Evolutionary conservation across 1,284 basidiomycete genomes (phyloP), one percentile per base, ranked within the genome.

Genomic region (Trichosporon faecale): DNA sequence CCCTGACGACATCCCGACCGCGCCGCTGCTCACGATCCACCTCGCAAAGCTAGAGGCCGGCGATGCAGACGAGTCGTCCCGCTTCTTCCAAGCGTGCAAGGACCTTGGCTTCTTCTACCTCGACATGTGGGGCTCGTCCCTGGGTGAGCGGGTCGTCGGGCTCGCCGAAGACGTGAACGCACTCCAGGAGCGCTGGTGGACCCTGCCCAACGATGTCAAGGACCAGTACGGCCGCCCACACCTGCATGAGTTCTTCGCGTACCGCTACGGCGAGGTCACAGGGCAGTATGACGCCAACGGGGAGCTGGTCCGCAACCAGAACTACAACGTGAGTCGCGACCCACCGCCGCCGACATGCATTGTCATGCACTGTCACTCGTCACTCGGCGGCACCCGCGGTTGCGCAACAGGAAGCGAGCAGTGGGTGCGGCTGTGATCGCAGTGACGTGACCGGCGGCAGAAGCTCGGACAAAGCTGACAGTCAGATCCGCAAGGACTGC

Each of bases 51-150:
- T 78, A 29, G 70, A 75, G 65, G 66, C 70, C 12, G 40, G 66
- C 57, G 74, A 78, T 29, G 66, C 33, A 11, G 63, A 61, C n/a
- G 74, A 74, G 65, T 66, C 68, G 3, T 65, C 35, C 4, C 71
- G 71, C 6, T 71, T 78, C 65, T 78, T 74, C 61, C 27, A 69
- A 33, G 73, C 75, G 8, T 73, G 72, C 63, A 72, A 74, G 40
- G 35, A 71, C 40, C 74, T 78, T 16, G 77, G 77, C n/a, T 78
- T 78, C 72, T 78, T 78, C 73, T 78, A 78, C 73, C 70, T 77
- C 25, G 74, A 78, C 70, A 73, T 76, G 71, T 21, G 68, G 0
- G 76, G 72, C 27, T 74, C 70, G 3, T 14, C 57, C 23, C 68
- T 76, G 1, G 76, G 76, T 37, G 74, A 78, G 65, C 46, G 33